Evolutionary conservation across 495 filamentous ascomycete genomes (phyloP).

Genomic region (Daldinia loculata): DNA sequence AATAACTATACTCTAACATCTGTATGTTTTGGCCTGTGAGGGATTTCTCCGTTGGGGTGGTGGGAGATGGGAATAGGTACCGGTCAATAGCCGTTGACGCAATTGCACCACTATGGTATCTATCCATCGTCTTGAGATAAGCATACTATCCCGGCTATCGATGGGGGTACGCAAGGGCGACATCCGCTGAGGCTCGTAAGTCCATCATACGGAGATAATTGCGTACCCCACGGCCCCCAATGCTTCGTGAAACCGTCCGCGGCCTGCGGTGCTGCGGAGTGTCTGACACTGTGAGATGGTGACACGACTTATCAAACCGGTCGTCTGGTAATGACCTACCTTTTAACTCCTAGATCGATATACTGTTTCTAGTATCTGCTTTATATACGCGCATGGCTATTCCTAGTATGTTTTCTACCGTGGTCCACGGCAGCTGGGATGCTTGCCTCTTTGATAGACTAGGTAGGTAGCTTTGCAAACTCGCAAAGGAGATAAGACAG

Average conservation of each 20-base stretch:
- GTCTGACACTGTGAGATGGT: constrained; percentile 31
- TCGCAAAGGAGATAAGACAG: background rate
- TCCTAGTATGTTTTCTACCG: background rate
- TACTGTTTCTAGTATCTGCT: constrained; percentile 10
- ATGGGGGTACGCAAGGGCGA: constrained; percentile 14
- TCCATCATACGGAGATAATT: constrained; percentile 3
- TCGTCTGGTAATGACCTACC: constrained; percentile 6
- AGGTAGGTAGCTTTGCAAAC: background rate
- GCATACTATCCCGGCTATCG: background rate
- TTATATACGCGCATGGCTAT: background rate
- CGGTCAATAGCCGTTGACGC: constrained; percentile 24
- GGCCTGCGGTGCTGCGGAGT: constrained; percentile 28
- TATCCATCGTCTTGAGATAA: constrained; percentile 15
- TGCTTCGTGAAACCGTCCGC: constrained; percentile 16
- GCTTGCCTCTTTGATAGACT: background rate
- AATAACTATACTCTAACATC: constrained; percentile 15
- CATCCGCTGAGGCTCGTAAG: constrained; percentile 30
- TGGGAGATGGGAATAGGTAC: constrained; percentile 2
- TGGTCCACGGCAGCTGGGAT: background rate
- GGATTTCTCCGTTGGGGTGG: constrained; percentile 23
- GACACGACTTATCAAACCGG: constrained; percentile 15
- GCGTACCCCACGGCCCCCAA: constrained; percentile 28
- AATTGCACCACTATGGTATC: background rate
- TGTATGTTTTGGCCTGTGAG: background rate
- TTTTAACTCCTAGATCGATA: constrained; percentile 9